Evolutionary conservation across 495 filamentous ascomycete species (phyloP).

Genomic region (Pseudevernia furfuracea): DNA sequence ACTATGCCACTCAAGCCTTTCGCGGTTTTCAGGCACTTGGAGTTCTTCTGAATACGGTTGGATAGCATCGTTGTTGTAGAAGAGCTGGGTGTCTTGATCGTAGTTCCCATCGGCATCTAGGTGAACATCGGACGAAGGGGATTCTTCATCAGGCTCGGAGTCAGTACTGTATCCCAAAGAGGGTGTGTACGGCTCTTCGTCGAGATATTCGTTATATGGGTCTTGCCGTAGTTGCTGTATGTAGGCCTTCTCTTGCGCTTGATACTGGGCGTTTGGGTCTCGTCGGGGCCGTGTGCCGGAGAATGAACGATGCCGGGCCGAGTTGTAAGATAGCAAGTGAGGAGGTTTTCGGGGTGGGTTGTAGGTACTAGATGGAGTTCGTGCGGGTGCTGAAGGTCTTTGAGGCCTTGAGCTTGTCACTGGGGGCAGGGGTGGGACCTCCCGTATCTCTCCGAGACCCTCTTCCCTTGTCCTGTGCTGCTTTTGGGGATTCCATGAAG

Average conservation of each 20-base stretch:
- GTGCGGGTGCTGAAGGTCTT: conserved; percentile 52
- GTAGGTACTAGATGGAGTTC: conserved; percentile 66
- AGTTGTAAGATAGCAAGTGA: conserved; percentile 48
- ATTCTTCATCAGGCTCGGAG: conserved; percentile 85
- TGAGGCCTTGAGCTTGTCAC: conserved; percentile 38
- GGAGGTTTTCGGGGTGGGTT: conserved; percentile 65
- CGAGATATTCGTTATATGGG: conserved; percentile 64
- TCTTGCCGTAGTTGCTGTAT: conserved; percentile 70
- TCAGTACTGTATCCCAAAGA: conserved; percentile 60
- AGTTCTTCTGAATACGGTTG: conserved; percentile 84
- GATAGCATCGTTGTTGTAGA: conserved; percentile 77
- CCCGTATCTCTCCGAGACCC: conserved; percentile 25
- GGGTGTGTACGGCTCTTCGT: conserved; percentile 60
- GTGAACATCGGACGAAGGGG: conserved; percentile 73
- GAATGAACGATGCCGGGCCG: conserved; percentile 45
- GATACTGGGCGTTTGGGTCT: conserved; percentile 73
- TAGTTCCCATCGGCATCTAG: conserved; percentile 70
- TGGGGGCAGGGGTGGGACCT: conserved; percentile 15
- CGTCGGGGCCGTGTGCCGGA: conserved; percentile 45
- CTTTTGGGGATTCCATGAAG: conserved; percentile 25
- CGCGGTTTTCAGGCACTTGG: conserved; percentile 77
- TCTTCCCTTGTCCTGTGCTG: conserved; percentile 27
- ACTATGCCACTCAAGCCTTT: conserved; percentile 93
- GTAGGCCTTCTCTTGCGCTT: conserved; percentile 74
- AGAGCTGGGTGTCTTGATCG: conserved; percentile 88